Conservation (phyloP, 257 asterid genomes). For the Salvia splendens region DNA sequence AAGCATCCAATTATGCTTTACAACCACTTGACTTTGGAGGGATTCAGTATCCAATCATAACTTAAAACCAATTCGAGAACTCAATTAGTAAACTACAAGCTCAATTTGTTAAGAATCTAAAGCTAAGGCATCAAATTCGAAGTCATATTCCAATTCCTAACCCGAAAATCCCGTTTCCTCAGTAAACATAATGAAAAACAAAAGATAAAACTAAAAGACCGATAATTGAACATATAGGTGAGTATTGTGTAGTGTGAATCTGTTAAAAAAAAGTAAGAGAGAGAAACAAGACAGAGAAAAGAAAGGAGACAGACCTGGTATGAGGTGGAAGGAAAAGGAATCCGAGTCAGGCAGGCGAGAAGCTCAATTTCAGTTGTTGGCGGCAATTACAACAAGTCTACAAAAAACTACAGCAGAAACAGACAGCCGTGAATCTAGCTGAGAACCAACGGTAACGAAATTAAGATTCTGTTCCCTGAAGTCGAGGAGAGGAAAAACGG, state of each 20-base stretch:
- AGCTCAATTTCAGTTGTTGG: constrained; percentile 11
- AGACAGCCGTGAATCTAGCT: constrained; percentile 4
- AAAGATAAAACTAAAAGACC: neutral
- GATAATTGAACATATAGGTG: constrained; percentile 3
- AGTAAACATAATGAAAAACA: constrained; percentile 10
- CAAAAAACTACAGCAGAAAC: constrained; percentile 11
- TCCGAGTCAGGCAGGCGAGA: constrained; percentile 35
- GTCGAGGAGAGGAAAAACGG: neutral
- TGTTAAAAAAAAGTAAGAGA: neutral
- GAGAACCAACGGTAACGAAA: constrained; percentile 33
- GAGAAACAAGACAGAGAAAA: constrained; percentile 29
- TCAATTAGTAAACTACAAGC: constrained; percentile 21
- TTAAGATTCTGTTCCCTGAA: constrained; percentile 13
- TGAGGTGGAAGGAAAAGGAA: constrained; percentile 48
- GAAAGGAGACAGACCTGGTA: constrained; percentile 40
- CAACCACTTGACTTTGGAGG: neutral
- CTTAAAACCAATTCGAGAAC: constrained; percentile 3
- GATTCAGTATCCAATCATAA: constrained; percentile 8
- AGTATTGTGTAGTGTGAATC: constrained; percentile 1
- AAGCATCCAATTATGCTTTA: constrained; percentile 19
- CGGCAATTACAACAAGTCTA: constrained; percentile 11
- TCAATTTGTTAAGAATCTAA: constrained; percentile 1
- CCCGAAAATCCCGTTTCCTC: neutral
- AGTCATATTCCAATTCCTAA: constrained; percentile 1
- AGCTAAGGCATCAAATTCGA: constrained; percentile 3